Conservation (phyloP, 177 flowering plant species). For the Vitis hybrid region DNA sequence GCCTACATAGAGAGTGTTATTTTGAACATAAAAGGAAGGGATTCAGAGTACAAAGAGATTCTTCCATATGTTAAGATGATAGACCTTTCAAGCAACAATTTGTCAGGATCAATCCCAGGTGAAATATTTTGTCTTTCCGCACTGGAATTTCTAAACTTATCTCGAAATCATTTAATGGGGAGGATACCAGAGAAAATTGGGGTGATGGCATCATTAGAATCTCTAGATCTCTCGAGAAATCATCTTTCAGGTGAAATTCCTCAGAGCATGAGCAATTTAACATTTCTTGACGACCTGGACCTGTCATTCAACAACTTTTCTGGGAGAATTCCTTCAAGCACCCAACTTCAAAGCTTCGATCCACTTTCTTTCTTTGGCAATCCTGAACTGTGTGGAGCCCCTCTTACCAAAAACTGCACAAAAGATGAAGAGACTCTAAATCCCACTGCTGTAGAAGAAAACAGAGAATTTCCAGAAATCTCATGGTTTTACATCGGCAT, state of each 20-base stretch:
- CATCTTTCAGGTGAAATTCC: too few species aligned
- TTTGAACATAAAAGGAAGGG: not conserved
- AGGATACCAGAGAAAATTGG: not conserved
- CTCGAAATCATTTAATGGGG: slow-evolving; percentile 11
- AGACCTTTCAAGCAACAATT: slow-evolving; percentile 23
- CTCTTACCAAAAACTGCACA: too few species aligned
- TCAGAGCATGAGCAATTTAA: not conserved
- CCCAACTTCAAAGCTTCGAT: slow-evolving; percentile 19
- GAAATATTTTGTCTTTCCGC: not conserved
- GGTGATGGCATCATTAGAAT: too few species aligned
- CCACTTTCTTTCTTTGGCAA: not conserved
- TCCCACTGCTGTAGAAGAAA: not conserved
- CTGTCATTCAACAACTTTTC: slow-evolving; percentile 26
- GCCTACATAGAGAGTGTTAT: not conserved
- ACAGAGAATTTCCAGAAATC: not conserved
- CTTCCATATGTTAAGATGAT: slow-evolving; percentile 13
- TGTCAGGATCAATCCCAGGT: slow-evolving; percentile 11
- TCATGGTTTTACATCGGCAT: not conserved
- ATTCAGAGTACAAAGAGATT: not conserved
- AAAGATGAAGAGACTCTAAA: too few species aligned
- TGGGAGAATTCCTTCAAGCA: slow-evolving; percentile 23
- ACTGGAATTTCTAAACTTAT: slow-evolving; percentile 4
- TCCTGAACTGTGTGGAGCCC: too few species aligned
- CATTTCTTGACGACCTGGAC: slow-evolving; percentile 14
- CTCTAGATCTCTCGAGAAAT: too few species aligned